Evolutionary conservation across 2,329 filamentous ascomycete species (phyloP), one percentile per base, ranked within the genome.

Genomic region (Venturiaceae sp.): DNA sequence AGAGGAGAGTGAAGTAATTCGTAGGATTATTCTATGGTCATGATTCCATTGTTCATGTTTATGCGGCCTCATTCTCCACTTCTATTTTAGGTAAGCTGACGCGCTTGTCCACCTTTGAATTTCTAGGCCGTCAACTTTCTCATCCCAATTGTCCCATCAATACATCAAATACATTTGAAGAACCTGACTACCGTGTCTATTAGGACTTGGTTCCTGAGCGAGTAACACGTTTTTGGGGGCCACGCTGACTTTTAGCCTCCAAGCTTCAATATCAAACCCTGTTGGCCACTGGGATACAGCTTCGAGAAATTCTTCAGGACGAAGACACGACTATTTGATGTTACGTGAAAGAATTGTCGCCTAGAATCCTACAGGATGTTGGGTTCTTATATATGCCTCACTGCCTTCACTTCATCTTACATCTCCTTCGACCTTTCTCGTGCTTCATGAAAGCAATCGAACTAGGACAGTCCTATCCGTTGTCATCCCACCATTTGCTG

Each of bases 31-130:
- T n/a, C n/a, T n/a, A n/a, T n/a, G n/a, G 5, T 37, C 13, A 16
- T 37, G 13, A 3, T 26, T 14, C 5, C 44, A 6, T 28, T 30
- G 44, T 47, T 16, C 8, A 30, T 28, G 44, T 30, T 47, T 47
- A n/a, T 47, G 44, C 44, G 44, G 44, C 44, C 44, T 47, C 44
- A 47, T 28, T 47, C 44, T 16, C 44, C 44, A 47, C 44, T 47
- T 16, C 8, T 23, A 28, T 28, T 23, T 47, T 47, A n/a, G 44
- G 44, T 50, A 30, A 50, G 44, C 44, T 50, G 44, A 50, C 44
- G 44, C 44, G 23, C 21, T 3, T n/a, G 21, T 4, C 2, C 13
- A 23, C 26, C 8, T 9, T 13, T 23, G 7, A 21, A 44, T 23
- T 23, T 46, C 9, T 19, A 11, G 9, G 41, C 21, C 8, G 41